Base-by-base conservation (phyloP, 2,329 filamentous ascomycete species). In the Sporothrix protearum region DNA sequence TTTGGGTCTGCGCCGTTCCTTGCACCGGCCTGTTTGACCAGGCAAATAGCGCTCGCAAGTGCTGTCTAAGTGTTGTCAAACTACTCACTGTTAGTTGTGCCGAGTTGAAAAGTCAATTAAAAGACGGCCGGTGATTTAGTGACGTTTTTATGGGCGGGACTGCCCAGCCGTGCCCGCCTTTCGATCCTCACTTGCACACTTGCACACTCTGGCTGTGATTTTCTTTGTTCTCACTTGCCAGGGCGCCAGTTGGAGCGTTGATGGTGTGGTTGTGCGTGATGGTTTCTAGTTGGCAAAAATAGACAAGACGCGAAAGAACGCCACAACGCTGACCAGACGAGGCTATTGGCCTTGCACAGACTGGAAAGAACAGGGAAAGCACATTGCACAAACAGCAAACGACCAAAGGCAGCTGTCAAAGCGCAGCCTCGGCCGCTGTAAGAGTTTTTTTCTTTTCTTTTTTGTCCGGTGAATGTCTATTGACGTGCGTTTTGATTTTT, bases 341-440 rank as follows among this genome's bases (percentile, higher is more conserved):
- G 33, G 33, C 33, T n/a, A 61, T 22, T 36, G 30, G 3, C 36
- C 7, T 45, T 45, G 57, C 19, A 36, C 33, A 22, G 57, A 36
- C 19, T 10, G 53, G 39, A 2, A 3, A 16, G 25, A 30, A 16
- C 14, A 33, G 6, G 53, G 39, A 2, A 3, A 16, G 25, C 14
- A 16, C 14, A 33, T 16, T 19, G 42, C 28, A 42, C 10, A 61
- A 22, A 8, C 9, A 39, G 9, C 2, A 16, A 16, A 30, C 30
- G 33, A 61, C 30, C 30, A 22, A 33, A 47, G 45, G 22, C n/a
- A 14, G 6, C 49, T 36, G 55, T 16, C 30, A 61, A 61, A 61
- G 57, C 33, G 33, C 57, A 42, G 57, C 57, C 57, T 61, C 12
- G 57, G 57, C 25, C 33, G 57, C n/a, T 61, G 57, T 63, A 42